phyloP scores from a whole-genome alignment of 2,329 filamentous ascomycete genomes.

The Thermoascus crustaceus region DNA sequence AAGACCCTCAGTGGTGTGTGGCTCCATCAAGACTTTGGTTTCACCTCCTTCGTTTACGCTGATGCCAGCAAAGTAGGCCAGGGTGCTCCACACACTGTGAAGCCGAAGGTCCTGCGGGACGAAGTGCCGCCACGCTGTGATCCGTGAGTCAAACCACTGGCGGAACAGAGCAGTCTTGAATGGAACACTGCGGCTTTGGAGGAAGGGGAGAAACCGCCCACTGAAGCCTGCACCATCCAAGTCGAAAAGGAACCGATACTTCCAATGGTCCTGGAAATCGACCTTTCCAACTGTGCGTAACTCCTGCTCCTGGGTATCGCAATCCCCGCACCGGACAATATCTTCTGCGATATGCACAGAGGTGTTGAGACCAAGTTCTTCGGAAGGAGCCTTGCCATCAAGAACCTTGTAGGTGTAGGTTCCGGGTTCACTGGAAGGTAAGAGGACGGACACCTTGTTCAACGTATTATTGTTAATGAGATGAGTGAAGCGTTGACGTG shows the following conservation, averaged over 20 bases:
- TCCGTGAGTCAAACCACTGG: constrained; percentile 69
- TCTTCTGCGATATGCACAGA: constrained; percentile 54
- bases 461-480: constrained; percentile 53
- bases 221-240: constrained; percentile 62
- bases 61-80: constrained; percentile 64
- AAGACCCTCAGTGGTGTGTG: constrained; percentile 46
- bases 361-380: constrained; percentile 46
- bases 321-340: constrained; percentile 51
- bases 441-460: constrained; percentile 45
- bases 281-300: constrained; percentile 40
- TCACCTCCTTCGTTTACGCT: constrained; percentile 38
- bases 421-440: constrained; percentile 38
- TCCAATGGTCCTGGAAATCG: constrained; percentile 52
- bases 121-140: constrained; percentile 72
- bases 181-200: constrained; percentile 60
- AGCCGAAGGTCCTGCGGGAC: constrained; percentile 67
- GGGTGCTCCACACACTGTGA: constrained; percentile 63
- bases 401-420: constrained; percentile 52
- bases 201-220: constrained; percentile 54
- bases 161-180: constrained; percentile 64
- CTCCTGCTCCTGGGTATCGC: constrained; percentile 45
- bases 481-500: constrained; percentile 63
- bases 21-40: constrained; percentile 41
- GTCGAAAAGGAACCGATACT: constrained; percentile 63
- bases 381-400: constrained; percentile 21